phyloP scores from a whole-genome alignment of 1,139 yeast species.

The Pichia sp. region DNA sequence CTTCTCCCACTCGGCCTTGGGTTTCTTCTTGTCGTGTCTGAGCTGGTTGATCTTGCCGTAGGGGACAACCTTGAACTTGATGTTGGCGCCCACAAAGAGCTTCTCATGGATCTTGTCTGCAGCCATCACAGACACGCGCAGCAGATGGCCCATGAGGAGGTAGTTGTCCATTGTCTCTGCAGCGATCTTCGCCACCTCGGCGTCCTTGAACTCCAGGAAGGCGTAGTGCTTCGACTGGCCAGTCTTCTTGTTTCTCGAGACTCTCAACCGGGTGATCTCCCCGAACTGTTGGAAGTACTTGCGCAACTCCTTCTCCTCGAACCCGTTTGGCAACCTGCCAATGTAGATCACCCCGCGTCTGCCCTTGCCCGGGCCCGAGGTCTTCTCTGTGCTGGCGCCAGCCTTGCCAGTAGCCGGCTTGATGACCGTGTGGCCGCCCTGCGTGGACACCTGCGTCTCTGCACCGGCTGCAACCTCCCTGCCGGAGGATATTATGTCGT shows the following conservation, averaged over 20 bases:
- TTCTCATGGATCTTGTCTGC: constrained; percentile 45
- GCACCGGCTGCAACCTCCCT: not conserved
- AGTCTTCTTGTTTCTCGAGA: constrained; percentile 85
- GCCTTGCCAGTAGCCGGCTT: constrained; percentile 31
- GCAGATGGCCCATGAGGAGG: constrained; percentile 79
- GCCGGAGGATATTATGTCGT: constrained; percentile 12
- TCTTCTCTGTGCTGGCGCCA: constrained; percentile 27
- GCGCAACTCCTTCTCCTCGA: constrained; percentile 77
- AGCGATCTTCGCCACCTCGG: constrained; percentile 80
- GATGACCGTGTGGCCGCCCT: constrained; percentile 30
- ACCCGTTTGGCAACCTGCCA: constrained; percentile 91
- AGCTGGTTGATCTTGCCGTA: constrained; percentile 54
- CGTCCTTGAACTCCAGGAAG: constrained; percentile 73
- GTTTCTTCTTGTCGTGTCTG: constrained; percentile 55
- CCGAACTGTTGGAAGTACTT: constrained; percentile 90
- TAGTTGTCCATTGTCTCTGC: constrained; percentile 96
- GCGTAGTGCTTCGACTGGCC: constrained; percentile 94
- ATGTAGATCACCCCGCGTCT: constrained; percentile 72
- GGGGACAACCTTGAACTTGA: constrained; percentile 57
- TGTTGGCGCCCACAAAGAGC: constrained; percentile 49
- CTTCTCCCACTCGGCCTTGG: constrained; percentile 57
- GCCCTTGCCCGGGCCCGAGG: not conserved
- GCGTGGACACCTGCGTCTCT: constrained; percentile 10
- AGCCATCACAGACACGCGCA: constrained; percentile 57
- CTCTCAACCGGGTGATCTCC: constrained; percentile 65